Percentiles rank a stretch among this genome's conserved stretches.
phyloP scores from a whole-genome alignment of 2,329 filamentous ascomycete genomes.

The Fusarium luffae region DNA sequence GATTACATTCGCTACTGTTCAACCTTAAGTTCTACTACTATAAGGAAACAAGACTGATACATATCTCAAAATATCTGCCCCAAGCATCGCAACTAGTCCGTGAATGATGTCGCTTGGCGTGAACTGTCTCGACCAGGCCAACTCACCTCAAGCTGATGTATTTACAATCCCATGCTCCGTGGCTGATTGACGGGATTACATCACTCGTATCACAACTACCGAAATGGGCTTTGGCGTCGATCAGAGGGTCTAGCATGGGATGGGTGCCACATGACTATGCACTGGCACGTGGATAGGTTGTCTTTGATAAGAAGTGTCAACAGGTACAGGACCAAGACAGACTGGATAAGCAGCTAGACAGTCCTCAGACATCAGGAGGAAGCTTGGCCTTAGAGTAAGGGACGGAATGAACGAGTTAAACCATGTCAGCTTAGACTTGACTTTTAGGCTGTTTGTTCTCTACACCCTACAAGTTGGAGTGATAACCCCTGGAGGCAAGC shows the following conservation, averaged over 20 bases:
- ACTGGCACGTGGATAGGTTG: constrained; percentile 30
- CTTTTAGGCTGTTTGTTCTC: background rate
- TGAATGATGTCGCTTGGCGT: background rate
- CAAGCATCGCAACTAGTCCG: background rate
- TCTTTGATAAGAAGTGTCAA: constrained; percentile 23
- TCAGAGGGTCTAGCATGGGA: constrained; percentile 32
- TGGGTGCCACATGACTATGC: constrained; percentile 35
- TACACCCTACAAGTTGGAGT: background rate
- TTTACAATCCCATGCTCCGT: background rate
- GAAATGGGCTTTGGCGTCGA: constrained; percentile 33
- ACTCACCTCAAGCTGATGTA: background rate
- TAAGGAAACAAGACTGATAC: constrained; percentile 12
- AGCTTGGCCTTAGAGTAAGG: background rate
- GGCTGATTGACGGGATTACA: constrained; percentile 37
- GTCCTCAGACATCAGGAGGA: background rate
- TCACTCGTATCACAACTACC: constrained; percentile 32
- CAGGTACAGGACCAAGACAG: background rate
- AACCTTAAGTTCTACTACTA: background rate
- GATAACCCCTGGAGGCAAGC: background rate
- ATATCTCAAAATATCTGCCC: background rate
- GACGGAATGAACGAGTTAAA: background rate
- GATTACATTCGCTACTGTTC: constrained; percentile 25
- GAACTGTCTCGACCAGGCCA: background rate
- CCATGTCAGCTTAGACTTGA: background rate
- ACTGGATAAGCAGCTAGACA: constrained; percentile 4